Percentiles rank a stretch among this genome's conserved stretches.
These are phyloP conservation scores for Xylariaceae sp. DNA, from an alignment of 2,329 filamentous ascomycete genomes.

Conservation along the genomic window DNA sequence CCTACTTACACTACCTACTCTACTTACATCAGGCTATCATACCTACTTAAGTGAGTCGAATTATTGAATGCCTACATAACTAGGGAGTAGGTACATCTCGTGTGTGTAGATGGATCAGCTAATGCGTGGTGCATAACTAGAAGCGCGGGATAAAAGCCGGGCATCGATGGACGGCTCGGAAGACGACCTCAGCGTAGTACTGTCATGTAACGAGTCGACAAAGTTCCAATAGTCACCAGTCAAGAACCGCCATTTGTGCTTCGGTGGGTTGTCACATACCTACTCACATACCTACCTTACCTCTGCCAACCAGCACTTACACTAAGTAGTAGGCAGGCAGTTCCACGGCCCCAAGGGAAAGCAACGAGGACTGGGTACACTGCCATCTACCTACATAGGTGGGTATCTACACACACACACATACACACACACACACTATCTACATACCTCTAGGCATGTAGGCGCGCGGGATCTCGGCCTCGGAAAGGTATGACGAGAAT, in stretches of 20 bases:
- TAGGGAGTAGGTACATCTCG: no score
- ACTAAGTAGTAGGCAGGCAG: no score
- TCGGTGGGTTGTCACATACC: not conserved
- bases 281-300: no score
- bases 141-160: not conserved
- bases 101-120: not conserved
- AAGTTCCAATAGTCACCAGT: not conserved
- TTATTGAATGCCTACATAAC: not conserved
- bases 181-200: not conserved
- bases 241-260: not conserved
- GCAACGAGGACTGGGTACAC: no score
- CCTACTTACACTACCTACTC: no score
- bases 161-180: not conserved
- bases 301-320: no score
- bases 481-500: not conserved
- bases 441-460: not conserved
- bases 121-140: not conserved
- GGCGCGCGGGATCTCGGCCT: not conserved
- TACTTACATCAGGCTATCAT: not conserved
- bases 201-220: not conserved
- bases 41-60: not conserved
- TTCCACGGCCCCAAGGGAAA: no score
- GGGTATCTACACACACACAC: no score
- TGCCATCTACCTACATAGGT: no score
- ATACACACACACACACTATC: no score